Conservation (phyloP, 1,284 basidiomycete genomes). For the Thelephora terrestris region DNA sequence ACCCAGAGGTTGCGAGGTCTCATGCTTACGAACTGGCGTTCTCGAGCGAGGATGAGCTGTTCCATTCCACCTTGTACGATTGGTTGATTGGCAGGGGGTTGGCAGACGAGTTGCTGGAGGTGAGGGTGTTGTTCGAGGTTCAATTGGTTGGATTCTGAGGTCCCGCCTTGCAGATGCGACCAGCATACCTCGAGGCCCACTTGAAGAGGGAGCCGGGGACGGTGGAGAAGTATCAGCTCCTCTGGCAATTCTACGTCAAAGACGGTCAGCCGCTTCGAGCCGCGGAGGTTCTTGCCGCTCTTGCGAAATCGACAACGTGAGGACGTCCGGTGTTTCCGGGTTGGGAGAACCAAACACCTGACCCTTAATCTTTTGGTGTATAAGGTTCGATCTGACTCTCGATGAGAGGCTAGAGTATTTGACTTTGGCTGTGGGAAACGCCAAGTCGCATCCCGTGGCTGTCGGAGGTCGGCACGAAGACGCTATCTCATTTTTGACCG, state of each 20-base stretch:
- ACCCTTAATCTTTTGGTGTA: neutral
- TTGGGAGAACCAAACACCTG: neutral
- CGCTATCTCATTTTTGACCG: slow-evolving; percentile 84
- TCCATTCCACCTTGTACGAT: slow-evolving; percentile 91
- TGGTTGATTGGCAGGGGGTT: slow-evolving; percentile 79
- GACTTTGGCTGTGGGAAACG: slow-evolving; percentile 90
- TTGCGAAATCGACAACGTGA: slow-evolving; percentile 83
- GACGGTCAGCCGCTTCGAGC: slow-evolving; percentile 79
- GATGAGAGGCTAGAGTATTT: slow-evolving; percentile 78
- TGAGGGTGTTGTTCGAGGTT: slow-evolving; percentile 24
- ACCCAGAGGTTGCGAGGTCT: slow-evolving; percentile 55
- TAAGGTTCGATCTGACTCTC: slow-evolving; percentile 60
- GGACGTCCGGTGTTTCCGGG: slow-evolving; percentile 18
- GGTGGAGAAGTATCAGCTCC: slow-evolving; percentile 76
- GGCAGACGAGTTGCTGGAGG: slow-evolving; percentile 87
- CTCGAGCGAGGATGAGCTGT: slow-evolving; percentile 80
- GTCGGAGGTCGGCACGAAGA: slow-evolving; percentile 69
- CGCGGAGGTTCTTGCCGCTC: slow-evolving; percentile 75
- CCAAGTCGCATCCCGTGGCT: slow-evolving; percentile 85
- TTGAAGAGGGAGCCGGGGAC: slow-evolving; percentile 75
- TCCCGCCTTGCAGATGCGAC: slow-evolving; percentile 52
- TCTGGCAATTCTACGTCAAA: slow-evolving; percentile 97
- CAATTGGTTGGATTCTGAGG: neutral
- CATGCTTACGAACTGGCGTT: slow-evolving; percentile 81
- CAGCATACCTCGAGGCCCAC: slow-evolving; percentile 81